Percentiles rank a stretch among this genome's conserved stretches.
Evolutionary conservation across 306 rosid species (phyloP).

Genomic region (Cucumis cinereus): DNA sequence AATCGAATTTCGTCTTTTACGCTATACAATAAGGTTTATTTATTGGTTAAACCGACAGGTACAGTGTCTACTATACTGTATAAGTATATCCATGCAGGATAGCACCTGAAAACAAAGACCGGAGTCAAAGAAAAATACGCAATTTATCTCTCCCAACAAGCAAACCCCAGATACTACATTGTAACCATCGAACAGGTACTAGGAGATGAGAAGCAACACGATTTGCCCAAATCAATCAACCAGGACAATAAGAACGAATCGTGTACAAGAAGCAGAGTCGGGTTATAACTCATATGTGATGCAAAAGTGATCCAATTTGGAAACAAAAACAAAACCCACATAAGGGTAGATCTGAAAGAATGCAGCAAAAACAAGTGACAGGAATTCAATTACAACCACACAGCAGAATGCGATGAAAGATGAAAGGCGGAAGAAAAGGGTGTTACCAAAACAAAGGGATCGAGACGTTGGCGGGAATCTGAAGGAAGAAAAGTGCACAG

Average conservation of each 20-base stretch:
- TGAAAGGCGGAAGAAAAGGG: background rate
- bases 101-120: background rate
- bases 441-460: background rate
- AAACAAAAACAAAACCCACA: background rate
- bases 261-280: background rate
- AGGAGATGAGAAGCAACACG: background rate
- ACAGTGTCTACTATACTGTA: background rate
- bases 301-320: background rate
- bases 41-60: background rate
- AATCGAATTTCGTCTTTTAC: background rate
- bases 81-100: background rate
- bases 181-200: background rate
- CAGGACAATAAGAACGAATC: background rate
- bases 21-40: background rate
- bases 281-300: background rate
- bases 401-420: background rate
- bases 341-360: slow-evolving; percentile 1
- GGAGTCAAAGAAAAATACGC: background rate
- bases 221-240: background rate
- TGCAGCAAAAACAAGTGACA: background rate
- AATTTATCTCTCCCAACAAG: no score
- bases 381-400: background rate
- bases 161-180: background rate
- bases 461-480: background rate
- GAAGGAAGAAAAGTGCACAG: background rate